Conservation (phyloP, 2,329 filamentous ascomycete genomes). For the Cadophora luteo-olivacea region DNA sequence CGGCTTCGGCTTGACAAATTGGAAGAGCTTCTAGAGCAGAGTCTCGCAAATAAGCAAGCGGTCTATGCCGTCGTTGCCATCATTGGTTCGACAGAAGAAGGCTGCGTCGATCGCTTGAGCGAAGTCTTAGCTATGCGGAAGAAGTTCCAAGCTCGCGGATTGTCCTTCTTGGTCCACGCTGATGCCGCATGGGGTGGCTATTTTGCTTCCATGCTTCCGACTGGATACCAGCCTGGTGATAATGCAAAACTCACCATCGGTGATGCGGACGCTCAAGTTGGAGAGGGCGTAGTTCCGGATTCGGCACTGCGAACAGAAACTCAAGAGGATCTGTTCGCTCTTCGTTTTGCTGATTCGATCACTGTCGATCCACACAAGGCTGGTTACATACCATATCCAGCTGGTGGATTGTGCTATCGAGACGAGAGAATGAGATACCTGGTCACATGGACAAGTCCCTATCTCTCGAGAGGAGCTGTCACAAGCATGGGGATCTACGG, state of each 20-base stretch:
- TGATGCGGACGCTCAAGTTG: not conserved
- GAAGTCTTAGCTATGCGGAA: slow-evolving; percentile 13
- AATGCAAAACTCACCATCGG: not conserved
- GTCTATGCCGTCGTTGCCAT: slow-evolving; percentile 21
- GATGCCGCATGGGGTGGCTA: slow-evolving; percentile 20
- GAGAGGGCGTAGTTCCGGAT: slow-evolving; percentile 12
- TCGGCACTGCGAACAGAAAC: slow-evolving; percentile 5
- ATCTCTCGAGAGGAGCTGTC: slow-evolving; percentile 8
- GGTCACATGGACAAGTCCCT: slow-evolving; percentile 21
- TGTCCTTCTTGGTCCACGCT: slow-evolving; percentile 19
- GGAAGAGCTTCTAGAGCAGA: slow-evolving; percentile 5
- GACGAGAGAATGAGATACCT: slow-evolving; percentile 23
- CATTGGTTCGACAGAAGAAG: slow-evolving; percentile 19
- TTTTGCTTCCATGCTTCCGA: slow-evolving; percentile 18
- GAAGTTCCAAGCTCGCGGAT: slow-evolving; percentile 11
- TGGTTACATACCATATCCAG: slow-evolving; percentile 19
- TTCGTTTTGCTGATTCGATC: slow-evolving; percentile 15
- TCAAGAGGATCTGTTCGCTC: slow-evolving; percentile 8
- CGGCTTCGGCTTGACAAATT: slow-evolving; percentile 14
- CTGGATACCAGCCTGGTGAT: not conserved
- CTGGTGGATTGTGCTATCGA: slow-evolving; percentile 16
- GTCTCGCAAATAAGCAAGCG: slow-evolving; percentile 6
- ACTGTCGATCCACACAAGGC: slow-evolving; percentile 18
- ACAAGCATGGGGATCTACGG: slow-evolving; percentile 20
- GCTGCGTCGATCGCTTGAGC: slow-evolving; percentile 16